Evolutionary conservation across 1,139 yeast genomes (phyloP), one percentile per base, ranked within the genome.

Genomic region (Kodamaea plutei): DNA sequence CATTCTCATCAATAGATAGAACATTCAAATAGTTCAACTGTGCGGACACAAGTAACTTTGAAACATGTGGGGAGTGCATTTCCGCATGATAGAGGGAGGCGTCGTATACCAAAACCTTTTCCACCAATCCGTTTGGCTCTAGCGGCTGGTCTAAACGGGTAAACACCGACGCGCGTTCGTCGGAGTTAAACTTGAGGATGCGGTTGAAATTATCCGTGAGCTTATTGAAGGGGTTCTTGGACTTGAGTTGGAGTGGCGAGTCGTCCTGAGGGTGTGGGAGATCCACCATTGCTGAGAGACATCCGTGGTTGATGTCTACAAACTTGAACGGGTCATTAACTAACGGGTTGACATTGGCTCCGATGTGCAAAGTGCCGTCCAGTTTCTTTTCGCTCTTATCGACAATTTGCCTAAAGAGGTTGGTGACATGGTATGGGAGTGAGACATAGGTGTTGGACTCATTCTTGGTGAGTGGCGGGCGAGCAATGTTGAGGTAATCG

Each of bases 241-340:
- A 14, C n/a, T n/a, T n/a, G n/a, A n/a, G n/a, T n/a, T n/a, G n/a
- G n/a, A n/a, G n/a, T n/a, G n/a, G n/a, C n/a, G n/a, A n/a, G n/a
- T n/a, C n/a, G 15, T 26, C 26, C 8, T 23, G 12, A 8, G 26
- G 13, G 15, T 28, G 27, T 7, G 33, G 33, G 12, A 42, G 25
- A 12, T 40, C 45, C 9, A 43, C 20, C 10, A 44, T 33, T n/a
- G 31, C 47, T 2, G 69, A 52, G 18, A 70, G 41, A 42, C 80
- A 74, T 0, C 82, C 79, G 0, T 81, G 80, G 25, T 69, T 74
- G 35, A 73, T 50, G 43, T 68, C 75, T 13, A 74, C 76, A 28
- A 61, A 56, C 35, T 64, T 62, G 45, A 68, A 75, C 1, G 76
- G 73, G 44, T 76, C 83, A 8, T 75, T 70, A 25, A 54, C 43